Evolutionary conservation across 139 green algal species (phyloP), one percentile per base, ranked within the genome.

Genomic region (Chlorella sorokiniana): DNA sequence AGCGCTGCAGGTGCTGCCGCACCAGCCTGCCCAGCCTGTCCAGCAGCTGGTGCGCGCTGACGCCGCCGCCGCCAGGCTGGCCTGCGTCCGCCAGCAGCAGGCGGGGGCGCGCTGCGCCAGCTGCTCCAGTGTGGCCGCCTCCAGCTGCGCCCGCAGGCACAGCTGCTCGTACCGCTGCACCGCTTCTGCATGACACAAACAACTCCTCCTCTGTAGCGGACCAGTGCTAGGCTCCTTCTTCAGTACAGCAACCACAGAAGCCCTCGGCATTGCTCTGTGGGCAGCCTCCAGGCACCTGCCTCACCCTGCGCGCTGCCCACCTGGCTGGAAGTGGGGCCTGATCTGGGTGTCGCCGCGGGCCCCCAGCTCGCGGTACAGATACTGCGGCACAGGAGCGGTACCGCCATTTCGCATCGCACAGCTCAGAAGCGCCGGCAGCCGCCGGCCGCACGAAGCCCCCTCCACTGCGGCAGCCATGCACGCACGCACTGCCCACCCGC

Each of bases 61-160:
- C 31, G 62, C 76, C 37, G 42, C 76, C 48, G n/a, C 41, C 75
- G 31, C 40, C 41, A 25, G 1, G 4, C 41, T 14, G 27, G 14
- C 41, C 62, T 7, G 22, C n/a, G 3, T 22, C 0, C 67, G 38
- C 22, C 44, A 63, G 22, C 31, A 67, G 44, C 41, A 82, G 33
- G 22, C 45, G 23, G 59, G n/a, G 1, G 76, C 76, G 1, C 23
- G 33, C 0, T 38, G 18, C 3, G 35, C 67, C 48, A 83, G 78
- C 67, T 83, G 65, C 51, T 61, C 31, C 67, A 83, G 67, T 10
- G 48, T 44, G 45, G 65, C 65, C 0, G 37, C 37, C n/a, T 83
- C 78, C 78, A 83, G 65, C 67, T 77, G 78, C 3, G 48, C 48
- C n/a, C 52, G 78, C 65, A 68, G 65, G 65, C 78, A 83, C 35